Evolutionary conservation across 768 basidiomycete genomes (phyloP), one percentile per base, ranked within the genome.

Genomic region (Suillus subluteus): DNA sequence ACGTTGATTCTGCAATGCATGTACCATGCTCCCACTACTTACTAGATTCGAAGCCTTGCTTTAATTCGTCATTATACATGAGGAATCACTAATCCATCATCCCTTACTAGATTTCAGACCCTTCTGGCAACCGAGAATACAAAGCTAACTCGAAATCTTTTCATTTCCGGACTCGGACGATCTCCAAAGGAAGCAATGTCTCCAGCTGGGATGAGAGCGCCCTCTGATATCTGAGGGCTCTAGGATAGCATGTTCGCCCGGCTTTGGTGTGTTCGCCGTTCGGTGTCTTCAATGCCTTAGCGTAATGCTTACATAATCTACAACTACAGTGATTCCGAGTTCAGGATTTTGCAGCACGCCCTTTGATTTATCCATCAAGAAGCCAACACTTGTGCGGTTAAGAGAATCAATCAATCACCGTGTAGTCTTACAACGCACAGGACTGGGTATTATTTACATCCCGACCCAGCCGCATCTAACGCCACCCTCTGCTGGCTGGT

Each of bases 51-150:
- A 55, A 32, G 54, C 23, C 30, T 38, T 15, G 38, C 58, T 40
- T 40, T 18, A 23, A 23, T 26, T 40, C 26, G 23, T 26, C 16
- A 59, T 26, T 18, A 15, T 40, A 7, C 56, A 58, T 9, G 56
- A 38, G 38, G 23, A 58, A 38, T 58, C 23, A 38, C n/a, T 16
- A 38, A 13, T n/a, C 12, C 15, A 38, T 5, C 58, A 23, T 38
- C 8, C 58, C 37, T 58, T 40, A 32, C 4, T 32, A 58, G 23
- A 11, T 23, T 12, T 48, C 16, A 52, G 15, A 32, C 26, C 58
- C 40, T 59, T 59, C 58, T 59, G 58, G 58, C 40, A 59, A 59
- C 38, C 58, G 38, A 41, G 40, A 26, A 41, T 59, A 41, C 58
- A 59, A 59, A 9, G 11, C 58, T 18, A 59, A 41, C 4, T 40